Conservation (phyloP, 1,284 basidiomycete genomes). For the Naganishia albida region DNA sequence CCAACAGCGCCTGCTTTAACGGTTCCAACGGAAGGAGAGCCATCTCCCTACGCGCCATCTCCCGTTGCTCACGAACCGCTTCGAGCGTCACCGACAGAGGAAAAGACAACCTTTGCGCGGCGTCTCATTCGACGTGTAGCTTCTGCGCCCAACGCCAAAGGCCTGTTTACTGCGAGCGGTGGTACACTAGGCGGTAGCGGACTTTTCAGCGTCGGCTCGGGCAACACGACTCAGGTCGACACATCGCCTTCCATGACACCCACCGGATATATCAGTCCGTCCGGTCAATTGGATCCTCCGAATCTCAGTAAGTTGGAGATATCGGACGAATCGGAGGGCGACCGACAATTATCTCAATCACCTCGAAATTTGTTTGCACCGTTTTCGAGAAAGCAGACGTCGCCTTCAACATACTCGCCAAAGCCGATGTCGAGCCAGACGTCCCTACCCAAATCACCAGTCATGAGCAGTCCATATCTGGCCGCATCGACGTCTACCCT, state of each 20-base stretch:
- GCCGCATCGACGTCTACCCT: constrained; percentile 24
- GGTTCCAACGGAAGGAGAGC: neutral
- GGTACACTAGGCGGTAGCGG: constrained; percentile 32
- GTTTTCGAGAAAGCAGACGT: constrained; percentile 21
- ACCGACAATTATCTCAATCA: constrained; percentile 1
- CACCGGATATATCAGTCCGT: constrained; percentile 50
- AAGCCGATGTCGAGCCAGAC: constrained; percentile 19
- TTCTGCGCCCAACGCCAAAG: constrained; percentile 94
- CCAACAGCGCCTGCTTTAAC: constrained; percentile 3
- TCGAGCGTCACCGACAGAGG: constrained; percentile 6
- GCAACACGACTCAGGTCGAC: constrained; percentile 57
- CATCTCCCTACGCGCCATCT: constrained; percentile 1
- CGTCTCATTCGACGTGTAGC: constrained; percentile 92
- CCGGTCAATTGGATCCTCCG: constrained; percentile 65
- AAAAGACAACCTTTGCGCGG: constrained; percentile 57
- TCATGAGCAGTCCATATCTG: constrained; percentile 20
- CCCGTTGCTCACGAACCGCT: constrained; percentile 16
- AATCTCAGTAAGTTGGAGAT: constrained; percentile 49
- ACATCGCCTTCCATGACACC: constrained; percentile 50
- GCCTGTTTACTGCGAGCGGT: constrained; percentile 63
- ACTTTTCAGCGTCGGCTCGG: constrained; percentile 38
- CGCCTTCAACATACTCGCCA: constrained; percentile 31
- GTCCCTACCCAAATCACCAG: constrained; percentile 14
- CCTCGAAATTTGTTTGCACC: constrained; percentile 23
- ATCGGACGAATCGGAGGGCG: constrained; percentile 1